Base-by-base conservation (phyloP, 371 early-diverging fungal species). In the Batrachochytrium dendrobatidis region DNA sequence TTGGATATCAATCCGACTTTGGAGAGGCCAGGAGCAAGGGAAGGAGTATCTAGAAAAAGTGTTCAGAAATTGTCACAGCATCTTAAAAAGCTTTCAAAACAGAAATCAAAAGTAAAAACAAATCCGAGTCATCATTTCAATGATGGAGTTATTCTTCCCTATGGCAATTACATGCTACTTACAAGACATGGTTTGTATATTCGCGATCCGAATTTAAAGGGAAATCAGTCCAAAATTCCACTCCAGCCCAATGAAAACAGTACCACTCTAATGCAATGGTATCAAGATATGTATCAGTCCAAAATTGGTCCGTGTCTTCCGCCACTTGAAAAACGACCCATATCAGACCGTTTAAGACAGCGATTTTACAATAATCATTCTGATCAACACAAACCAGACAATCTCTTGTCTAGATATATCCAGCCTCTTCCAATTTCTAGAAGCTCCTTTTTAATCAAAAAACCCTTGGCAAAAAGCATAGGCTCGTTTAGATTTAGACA, bases 361-460 rank as follows among this genome's bases (percentile, higher is more conserved):
- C 4, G 25, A 22, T 51, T 28, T 22, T 32, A 24, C 53, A 28
- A 31, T 35, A 30, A 20, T 53, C 50, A 46, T 20, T 59, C 59
- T 22, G 32, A 20, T 12, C 24, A 51, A n/a, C 31, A 43, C 17
- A n/a, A 25, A 0, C 50, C 52, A 3, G 53, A 53, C 2, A 31
- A 25, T 10, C 48, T 49, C 28, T 58, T 59, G 32, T 59, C 52
- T 3, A 17, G 26, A 2, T 52, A 59, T 34, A 30, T 30, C 1
- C 59, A 59, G 34, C 59, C 59, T 7, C 44, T 59, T 17, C 59
- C 59, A 2, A 20, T 51, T 3, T 28, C 48, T 51, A 51, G 12
- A 39, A 39, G 39, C 18, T 24, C 30, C 5, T 22, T 5, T 17
- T 51, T 3, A 5, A 30, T 3, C 51, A 51, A 24, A 51, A 51